Evolutionary conservation across 2,329 filamentous ascomycete species (phyloP).

Genomic region (Ophiostoma ulmi): DNA sequence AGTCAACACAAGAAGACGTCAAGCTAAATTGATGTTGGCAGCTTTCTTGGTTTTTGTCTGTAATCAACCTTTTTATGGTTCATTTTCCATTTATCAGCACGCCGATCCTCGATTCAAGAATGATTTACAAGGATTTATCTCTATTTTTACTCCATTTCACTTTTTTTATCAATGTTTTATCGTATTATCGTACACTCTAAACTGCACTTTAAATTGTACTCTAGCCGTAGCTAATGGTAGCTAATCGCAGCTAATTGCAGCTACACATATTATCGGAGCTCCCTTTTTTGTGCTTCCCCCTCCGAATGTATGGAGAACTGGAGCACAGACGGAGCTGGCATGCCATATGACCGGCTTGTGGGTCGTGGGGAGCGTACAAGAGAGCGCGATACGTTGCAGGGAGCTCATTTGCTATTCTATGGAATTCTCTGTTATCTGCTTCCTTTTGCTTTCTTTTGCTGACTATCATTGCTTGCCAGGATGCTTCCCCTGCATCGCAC

Average conservation of each 20-base stretch:
- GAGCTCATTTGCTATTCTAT: not conserved
- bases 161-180: not conserved
- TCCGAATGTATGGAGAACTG: slow-evolving; percentile 5
- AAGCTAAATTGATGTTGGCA: not conserved
- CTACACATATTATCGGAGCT: not conserved
- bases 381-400: not conserved
- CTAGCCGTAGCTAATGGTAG: too few species aligned
- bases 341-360: slow-evolving; percentile 5
- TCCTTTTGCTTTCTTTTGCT: not conserved
- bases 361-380: not conserved
- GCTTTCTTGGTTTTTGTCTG: not conserved
- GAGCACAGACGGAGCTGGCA: slow-evolving; percentile 7
- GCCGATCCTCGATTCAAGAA: not conserved
- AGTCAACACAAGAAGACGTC: not conserved
- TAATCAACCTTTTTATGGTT: not conserved
- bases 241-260: not conserved
- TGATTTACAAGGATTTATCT: not conserved
- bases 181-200: not conserved
- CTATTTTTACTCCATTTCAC: too few species aligned
- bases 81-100: slow-evolving; percentile 1
- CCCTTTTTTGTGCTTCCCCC: slow-evolving; percentile 5
- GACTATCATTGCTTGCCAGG: not conserved
- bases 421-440: not conserved
- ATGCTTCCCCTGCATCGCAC: not conserved
- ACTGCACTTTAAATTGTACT: too few species aligned